Conservation (phyloP, 2,329 filamentous ascomycete genomes). For the Nannizzia gypsea region DNA sequence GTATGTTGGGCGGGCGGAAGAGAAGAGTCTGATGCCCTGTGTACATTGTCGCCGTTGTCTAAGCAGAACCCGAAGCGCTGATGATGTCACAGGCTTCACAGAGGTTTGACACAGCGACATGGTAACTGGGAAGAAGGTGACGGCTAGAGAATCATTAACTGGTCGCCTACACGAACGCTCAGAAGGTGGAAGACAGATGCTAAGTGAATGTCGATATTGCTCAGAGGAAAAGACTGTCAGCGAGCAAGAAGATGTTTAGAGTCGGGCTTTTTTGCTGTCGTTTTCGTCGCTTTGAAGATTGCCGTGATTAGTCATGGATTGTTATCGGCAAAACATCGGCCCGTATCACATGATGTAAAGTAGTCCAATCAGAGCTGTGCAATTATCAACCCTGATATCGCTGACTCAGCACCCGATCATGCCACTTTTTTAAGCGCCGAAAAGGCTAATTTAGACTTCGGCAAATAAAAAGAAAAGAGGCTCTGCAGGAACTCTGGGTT, state of each 20-base stretch:
- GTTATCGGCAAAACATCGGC: background rate
- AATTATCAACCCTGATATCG: background rate
- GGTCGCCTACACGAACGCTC: background rate
- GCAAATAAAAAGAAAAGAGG: too few relatives aligned
- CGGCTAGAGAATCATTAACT: background rate
- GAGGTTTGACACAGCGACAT: constrained; percentile 33
- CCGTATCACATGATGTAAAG: background rate
- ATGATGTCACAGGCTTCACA: constrained; percentile 37
- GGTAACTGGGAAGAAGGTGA: constrained; percentile 9
- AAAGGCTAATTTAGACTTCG: background rate
- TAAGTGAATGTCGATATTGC: background rate
- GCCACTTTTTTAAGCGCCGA: background rate
- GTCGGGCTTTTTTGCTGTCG: background rate
- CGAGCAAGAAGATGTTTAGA: background rate
- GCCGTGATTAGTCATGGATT: background rate
- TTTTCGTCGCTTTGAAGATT: background rate
- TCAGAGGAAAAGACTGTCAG: background rate
- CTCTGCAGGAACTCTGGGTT: too few relatives aligned
- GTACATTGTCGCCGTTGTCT: constrained; percentile 21
- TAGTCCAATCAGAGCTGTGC: background rate
- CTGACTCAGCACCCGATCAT: constrained; percentile 1
- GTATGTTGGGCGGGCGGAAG: constrained; percentile 32
- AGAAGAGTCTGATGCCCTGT: constrained; percentile 37
- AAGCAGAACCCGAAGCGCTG: constrained; percentile 30
- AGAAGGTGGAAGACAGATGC: background rate